phyloP scores from a whole-genome alignment of 192 early-diverging fungal genomes.

The Diversispora epigaea region DNA sequence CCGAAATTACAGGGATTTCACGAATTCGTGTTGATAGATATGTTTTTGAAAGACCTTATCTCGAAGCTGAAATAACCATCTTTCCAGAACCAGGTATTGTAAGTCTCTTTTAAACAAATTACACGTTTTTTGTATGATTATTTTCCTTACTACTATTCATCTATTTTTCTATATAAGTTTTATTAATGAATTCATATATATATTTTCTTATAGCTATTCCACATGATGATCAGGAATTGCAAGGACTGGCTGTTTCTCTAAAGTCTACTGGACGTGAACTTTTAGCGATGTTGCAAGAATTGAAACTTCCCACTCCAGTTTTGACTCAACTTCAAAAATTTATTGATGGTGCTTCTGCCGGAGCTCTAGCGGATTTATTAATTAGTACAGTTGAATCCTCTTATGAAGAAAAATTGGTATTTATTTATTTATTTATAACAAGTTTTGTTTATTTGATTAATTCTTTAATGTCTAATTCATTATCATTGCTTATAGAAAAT shows the following conservation, averaged over 20 bases:
- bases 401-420: constrained; percentile 63
- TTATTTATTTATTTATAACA: no score
- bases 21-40: constrained; percentile 58
- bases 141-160: no score
- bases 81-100: constrained; percentile 40
- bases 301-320: constrained; percentile 66
- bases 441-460: background rate
- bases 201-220: constrained; percentile 31
- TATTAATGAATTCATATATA: no score
- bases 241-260: constrained; percentile 52
- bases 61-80: constrained; percentile 53
- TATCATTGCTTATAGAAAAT: constrained; percentile 37
- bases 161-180: no score
- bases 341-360: constrained; percentile 55
- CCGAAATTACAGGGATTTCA: constrained; percentile 47
- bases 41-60: constrained; percentile 47
- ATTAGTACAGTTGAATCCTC: constrained; percentile 70
- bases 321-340: constrained; percentile 65
- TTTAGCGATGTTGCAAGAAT: constrained; percentile 53
- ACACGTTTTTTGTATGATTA: no score
- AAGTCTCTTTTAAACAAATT: background rate
- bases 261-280: constrained; percentile 52
- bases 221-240: constrained; percentile 56
- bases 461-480: background rate
- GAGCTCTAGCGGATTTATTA: constrained; percentile 66